Base-by-base conservation (phyloP, 2,329 filamentous ascomycete species). In the Mariannaea elegans region DNA sequence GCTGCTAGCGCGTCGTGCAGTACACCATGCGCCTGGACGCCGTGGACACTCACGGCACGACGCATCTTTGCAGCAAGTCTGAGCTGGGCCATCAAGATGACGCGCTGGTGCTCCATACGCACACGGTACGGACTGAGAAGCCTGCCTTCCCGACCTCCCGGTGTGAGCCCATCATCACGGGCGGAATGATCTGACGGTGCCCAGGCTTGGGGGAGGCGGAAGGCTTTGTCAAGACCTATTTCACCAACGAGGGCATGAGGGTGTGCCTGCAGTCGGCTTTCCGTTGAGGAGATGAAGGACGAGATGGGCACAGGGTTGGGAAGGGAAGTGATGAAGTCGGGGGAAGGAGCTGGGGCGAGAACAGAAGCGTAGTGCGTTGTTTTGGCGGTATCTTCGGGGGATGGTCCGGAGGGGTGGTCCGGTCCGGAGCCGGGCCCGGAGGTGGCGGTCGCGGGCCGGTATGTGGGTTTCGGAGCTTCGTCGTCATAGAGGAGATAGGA, bases 181-280 rank as follows among this genome's bases (percentile, higher is more conserved):
- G 66, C 60, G 4, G 70, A 54, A 14, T 68, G 59, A 5, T 68
- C 61, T 2, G 61, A 67, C 12, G 81, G 72, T 2, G 80, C 76
- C 84, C 82, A 87, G 14, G 82, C 76, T 65, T 84, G 80, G 0
- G 92, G 92, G 19, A 95, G 84, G 12, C 91, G 87, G 70, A 94
- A 94, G 9, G 85, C 85, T 67, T 90, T 91, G 75, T 95, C 92
- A 14, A 95, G 75, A 1, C 92, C 92, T 24, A 94, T 84, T 75
- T 95, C 92, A 16, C 92, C 92, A 2, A 95, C 80, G 1, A 94
- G 81, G 2, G 91, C 90, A 5, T 82, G 70, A 2, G 88, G 89
- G 51, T 89, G 82, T 3, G 78, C 75, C 14, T 80, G 70, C 1
- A 94, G 81, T 21, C 85, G 81, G 4, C 66, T 63, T 9, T 82